phyloP scores from a whole-genome alignment of 495 filamentous ascomycete genomes.

The Penicillium roqueforti region DNA sequence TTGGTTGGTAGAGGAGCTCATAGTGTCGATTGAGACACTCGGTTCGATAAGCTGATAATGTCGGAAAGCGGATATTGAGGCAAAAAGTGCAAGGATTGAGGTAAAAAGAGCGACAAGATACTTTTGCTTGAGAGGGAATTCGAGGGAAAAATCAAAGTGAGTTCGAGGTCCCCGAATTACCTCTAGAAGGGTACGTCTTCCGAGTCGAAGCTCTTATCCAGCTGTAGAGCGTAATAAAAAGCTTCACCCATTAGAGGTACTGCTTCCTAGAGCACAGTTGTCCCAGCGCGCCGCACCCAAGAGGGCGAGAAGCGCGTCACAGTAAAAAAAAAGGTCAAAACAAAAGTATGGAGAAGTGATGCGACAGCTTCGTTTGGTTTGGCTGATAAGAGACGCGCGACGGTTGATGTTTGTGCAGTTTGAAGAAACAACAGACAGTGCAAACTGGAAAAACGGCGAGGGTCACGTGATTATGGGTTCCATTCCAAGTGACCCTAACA shows the following conservation, averaged over 20 bases:
- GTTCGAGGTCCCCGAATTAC: not conserved
- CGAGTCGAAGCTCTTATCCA: not conserved
- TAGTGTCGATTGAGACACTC: constrained; percentile 9
- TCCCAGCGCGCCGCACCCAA: constrained; percentile 12
- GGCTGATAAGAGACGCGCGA: constrained; percentile 16
- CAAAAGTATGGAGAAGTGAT: not conserved
- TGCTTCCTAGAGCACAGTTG: not conserved
- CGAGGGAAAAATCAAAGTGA: not conserved
- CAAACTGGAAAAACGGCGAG: constrained; percentile 34
- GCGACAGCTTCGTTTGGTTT: not conserved
- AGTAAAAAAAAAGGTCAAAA: not conserved
- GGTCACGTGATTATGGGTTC: constrained; percentile 9
- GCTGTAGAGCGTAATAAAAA: not conserved
- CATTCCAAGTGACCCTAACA: no score
- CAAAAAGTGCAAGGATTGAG: no score
- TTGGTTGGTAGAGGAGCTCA: constrained; percentile 36
- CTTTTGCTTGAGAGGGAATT: not conserved
- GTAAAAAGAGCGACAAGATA: no score
- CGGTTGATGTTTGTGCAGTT: constrained; percentile 44
- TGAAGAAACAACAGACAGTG: constrained; percentile 48
- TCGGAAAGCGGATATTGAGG: not conserved
- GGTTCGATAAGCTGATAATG: constrained; percentile 6
- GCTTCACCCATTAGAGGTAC: not conserved
- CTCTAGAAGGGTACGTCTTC: not conserved
- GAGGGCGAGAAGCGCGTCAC: constrained; percentile 9